These are phyloP conservation scores for Citrullus colocynthis DNA, from an alignment of 306 rosid species.

Conservation along the genomic window DNA sequence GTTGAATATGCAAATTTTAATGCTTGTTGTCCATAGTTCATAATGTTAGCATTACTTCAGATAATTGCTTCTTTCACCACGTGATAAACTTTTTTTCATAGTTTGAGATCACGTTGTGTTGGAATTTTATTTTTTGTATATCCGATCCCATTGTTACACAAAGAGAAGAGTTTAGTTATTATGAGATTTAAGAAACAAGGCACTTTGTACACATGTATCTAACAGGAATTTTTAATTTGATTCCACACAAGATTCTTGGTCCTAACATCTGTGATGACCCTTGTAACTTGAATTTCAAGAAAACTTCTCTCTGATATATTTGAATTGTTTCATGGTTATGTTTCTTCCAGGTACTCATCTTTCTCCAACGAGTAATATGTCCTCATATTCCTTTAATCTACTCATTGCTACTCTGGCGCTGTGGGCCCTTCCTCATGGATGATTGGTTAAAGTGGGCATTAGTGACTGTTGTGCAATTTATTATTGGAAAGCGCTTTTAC, in stretches of 20 bases:
- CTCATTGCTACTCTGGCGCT: constrained; percentile 62
- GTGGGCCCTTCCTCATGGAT: constrained; percentile 84
- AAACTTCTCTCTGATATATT: not conserved
- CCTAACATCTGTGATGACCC: not conserved
- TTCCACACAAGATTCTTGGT: not conserved
- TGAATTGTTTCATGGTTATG: not conserved
- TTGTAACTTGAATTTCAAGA: not conserved
- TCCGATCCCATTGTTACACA: not conserved
- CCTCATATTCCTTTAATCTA: constrained; percentile 76
- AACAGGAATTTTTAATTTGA: not conserved
- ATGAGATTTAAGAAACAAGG: not conserved
- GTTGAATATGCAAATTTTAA: not conserved
- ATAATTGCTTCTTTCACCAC: not conserved
- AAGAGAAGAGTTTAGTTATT: not conserved
- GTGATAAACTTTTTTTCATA: not conserved
- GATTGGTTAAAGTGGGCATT: constrained; percentile 98
- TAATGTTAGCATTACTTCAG: not conserved
- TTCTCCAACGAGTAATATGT: constrained; percentile 70
- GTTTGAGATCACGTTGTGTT: not conserved
- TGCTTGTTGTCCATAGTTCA: not conserved
- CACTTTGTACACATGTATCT: not conserved
- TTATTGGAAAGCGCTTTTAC: constrained; percentile 85
- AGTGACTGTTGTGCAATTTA: constrained; percentile 85
- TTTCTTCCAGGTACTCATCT: constrained; percentile 61
- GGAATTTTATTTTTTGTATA: not conserved